A percentile compares a stretch with the other conserved stretches of the same genome.
phyloP scores from a whole-genome alignment of 1,139 yeast genomes.

The Candida dubliniensis region DNA sequence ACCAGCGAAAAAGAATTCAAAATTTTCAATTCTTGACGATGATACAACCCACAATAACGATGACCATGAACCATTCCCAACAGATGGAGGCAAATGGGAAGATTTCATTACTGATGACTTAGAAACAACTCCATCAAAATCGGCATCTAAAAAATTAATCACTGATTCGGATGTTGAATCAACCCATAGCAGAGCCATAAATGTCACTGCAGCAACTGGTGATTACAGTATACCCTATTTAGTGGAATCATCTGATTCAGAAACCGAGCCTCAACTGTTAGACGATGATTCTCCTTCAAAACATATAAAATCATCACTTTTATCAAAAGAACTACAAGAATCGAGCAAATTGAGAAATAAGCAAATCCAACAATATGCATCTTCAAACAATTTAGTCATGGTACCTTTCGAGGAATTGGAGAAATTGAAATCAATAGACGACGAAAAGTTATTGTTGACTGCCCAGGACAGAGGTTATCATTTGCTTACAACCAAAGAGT shows the following conservation, averaged over 20 bases:
- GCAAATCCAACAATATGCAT: slow-evolving; percentile 48
- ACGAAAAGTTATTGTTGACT: slow-evolving; percentile 23
- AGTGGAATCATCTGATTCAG: slow-evolving; percentile 41
- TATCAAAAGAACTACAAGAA: slow-evolving; percentile 24
- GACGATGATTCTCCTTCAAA: slow-evolving; percentile 7
- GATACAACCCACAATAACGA: slow-evolving; percentile 14
- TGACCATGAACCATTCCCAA: slow-evolving; percentile 10
- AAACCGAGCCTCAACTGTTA: slow-evolving; percentile 17
- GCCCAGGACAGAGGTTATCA: slow-evolving; percentile 30
- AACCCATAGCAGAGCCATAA: slow-evolving; percentile 11
- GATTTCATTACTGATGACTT: slow-evolving; percentile 38
- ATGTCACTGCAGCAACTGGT: slow-evolving; percentile 9
- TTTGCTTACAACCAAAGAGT: slow-evolving; percentile 27
- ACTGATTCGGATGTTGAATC: slow-evolving; percentile 23
- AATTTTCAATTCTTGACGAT: slow-evolving; percentile 30
- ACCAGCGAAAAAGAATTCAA: slow-evolving; percentile 40
- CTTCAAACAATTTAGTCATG: slow-evolving; percentile 47
- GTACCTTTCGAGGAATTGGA: slow-evolving; percentile 50
- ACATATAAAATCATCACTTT: slow-evolving; percentile 15
- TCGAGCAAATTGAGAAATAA: slow-evolving; percentile 12
- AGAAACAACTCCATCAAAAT: slow-evolving; percentile 25
- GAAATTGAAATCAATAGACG: slow-evolving; percentile 23
- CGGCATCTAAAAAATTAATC: not conserved
- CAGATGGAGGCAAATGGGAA: slow-evolving; percentile 41
- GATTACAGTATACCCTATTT: slow-evolving; percentile 26